Percentiles rank a stretch among this genome's conserved stretches.
Evolutionary conservation across 176 grass and related monocot genomes (phyloP).

Genomic region (Avena atlantica): DNA sequence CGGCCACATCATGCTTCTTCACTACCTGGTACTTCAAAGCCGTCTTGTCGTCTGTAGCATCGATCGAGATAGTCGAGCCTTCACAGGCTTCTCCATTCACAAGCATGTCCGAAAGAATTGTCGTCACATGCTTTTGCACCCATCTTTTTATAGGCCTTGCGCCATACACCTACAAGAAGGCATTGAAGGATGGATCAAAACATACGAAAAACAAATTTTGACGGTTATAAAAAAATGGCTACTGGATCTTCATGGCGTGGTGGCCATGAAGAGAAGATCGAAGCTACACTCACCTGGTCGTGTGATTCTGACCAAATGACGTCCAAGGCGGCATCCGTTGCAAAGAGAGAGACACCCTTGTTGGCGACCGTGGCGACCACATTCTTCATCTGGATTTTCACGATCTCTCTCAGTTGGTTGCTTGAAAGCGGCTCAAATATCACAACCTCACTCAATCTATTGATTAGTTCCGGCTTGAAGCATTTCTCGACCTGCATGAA

Average conservation of each 20-base stretch:
- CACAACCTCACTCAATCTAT: background rate
- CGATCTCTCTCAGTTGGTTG: background rate
- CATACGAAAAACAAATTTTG: no score
- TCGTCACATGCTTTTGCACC: background rate
- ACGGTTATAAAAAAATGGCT: background rate
- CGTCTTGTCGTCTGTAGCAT: background rate
- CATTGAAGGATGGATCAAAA: background rate
- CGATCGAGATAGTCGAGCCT: background rate
- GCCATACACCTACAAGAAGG: background rate
- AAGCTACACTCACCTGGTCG: background rate
- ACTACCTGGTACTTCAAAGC: background rate
- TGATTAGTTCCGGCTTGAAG: background rate
- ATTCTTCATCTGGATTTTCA: background rate
- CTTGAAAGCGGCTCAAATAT: background rate
- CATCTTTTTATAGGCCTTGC: background rate
- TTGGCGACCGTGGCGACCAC: background rate
- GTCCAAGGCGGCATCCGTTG: background rate
- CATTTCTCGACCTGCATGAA: background rate
- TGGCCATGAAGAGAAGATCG: background rate
- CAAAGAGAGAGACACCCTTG: background rate
- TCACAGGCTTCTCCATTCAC: background rate
- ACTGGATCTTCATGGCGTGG: background rate
- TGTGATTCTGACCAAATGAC: background rate
- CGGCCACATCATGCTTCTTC: background rate
- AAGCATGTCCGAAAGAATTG: background rate